phyloP scores from a whole-genome alignment of 208 protist genomes.

The Wallacemonas sp. region DNA sequence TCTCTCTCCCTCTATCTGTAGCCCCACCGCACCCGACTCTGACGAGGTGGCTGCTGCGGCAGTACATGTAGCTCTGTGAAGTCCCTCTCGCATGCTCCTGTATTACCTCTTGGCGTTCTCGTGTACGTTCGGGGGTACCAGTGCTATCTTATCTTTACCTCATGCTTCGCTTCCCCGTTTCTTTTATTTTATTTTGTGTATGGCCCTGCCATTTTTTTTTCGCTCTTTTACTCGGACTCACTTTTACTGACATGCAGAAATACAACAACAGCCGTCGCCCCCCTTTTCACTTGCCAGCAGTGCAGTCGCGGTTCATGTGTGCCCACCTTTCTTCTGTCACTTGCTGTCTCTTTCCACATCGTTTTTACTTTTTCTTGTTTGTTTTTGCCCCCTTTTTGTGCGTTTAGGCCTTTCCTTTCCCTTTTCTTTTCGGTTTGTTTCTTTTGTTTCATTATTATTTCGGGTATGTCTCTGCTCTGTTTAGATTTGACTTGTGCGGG shows the following conservation, averaged over 20 bases:
- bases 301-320: too few species aligned
- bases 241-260: too few species aligned
- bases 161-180: slow-evolving; percentile 4
- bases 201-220: slow-evolving; percentile 8
- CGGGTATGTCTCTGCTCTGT: background rate
- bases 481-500: too few species aligned
- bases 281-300: too few species aligned
- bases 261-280: too few species aligned
- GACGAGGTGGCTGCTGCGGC: too few species aligned
- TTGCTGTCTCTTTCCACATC: background rate
- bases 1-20: too few species aligned
- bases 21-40: too few species aligned
- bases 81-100: background rate
- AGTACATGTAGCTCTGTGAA: too few species aligned
- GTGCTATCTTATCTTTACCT: slow-evolving; percentile 8
- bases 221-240: background rate
- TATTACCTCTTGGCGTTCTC: too few species aligned
- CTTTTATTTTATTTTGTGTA: slow-evolving; percentile 14
- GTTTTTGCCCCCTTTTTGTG: slow-evolving; percentile 12
- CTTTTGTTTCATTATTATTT: background rate
- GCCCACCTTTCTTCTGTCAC: background rate
- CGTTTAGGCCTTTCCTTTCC: background rate
- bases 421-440: slow-evolving; percentile 16
- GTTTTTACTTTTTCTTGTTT: slow-evolving; percentile 10
- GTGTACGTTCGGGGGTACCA: too few species aligned